These are phyloP conservation scores for Mycena olivaceomarginata DNA, from an alignment of 768 basidiomycete genomes.

Conservation along the genomic window DNA sequence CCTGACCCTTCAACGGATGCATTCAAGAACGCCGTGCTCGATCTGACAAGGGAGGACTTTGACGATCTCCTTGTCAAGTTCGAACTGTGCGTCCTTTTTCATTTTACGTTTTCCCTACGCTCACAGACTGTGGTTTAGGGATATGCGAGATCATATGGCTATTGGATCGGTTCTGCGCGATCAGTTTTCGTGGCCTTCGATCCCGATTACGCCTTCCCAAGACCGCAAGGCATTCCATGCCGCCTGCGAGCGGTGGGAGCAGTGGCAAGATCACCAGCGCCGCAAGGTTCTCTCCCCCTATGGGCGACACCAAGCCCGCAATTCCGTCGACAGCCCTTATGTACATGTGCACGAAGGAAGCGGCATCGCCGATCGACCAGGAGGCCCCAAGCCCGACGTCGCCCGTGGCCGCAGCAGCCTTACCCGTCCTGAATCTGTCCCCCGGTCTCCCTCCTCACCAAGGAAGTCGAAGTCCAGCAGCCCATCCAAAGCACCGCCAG, in stretches of 20 bases:
- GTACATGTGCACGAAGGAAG: background rate
- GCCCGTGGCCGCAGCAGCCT: constrained; percentile 31
- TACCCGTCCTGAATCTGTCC: background rate
- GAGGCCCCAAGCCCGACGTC: constrained; percentile 18
- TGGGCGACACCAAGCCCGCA: constrained; percentile 34
- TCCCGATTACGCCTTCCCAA: constrained; percentile 61
- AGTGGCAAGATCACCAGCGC: constrained; percentile 61
- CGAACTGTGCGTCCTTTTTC: constrained; percentile 70
- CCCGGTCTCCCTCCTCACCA: constrained; percentile 1
- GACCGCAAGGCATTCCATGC: constrained; percentile 75
- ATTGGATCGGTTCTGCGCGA: constrained; percentile 67
- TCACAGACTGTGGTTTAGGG: constrained; percentile 59
- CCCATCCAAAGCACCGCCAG: constrained; percentile 50
- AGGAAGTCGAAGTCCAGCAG: background rate
- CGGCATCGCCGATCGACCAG: background rate
- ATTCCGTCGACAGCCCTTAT: constrained; percentile 31
- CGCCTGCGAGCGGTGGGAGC: constrained; percentile 75
- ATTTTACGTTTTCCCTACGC: constrained; percentile 15
- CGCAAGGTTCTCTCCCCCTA: constrained; percentile 34
- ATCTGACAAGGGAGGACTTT: constrained; percentile 77
- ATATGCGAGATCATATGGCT: constrained; percentile 78
- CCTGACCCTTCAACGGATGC: constrained; percentile 47
- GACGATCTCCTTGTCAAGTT: constrained; percentile 75
- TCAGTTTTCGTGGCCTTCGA: constrained; percentile 69
- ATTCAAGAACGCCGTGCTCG: constrained; percentile 61